phyloP scores from a whole-genome alignment of 2,329 filamentous ascomycete genomes.

The Pseudogymnoascus sp. region DNA sequence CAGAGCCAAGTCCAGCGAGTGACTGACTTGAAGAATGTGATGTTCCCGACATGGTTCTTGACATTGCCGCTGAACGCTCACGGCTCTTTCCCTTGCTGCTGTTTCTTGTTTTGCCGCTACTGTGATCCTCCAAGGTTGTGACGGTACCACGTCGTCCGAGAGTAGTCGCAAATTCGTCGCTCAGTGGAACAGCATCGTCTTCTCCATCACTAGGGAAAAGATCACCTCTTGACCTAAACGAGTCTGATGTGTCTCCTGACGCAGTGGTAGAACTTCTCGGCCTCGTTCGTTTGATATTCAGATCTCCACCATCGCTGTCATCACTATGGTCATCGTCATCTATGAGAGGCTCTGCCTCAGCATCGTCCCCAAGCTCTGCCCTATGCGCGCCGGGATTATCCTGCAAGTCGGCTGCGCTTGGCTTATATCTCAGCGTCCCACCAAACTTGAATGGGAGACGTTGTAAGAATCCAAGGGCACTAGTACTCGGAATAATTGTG shows the following conservation, averaged over 20 bases:
- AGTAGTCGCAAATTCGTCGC: slow-evolving; percentile 83
- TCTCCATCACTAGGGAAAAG: slow-evolving; percentile 79
- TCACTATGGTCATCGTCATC: slow-evolving; percentile 48
- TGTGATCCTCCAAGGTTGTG: slow-evolving; percentile 54
- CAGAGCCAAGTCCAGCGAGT: slow-evolving; percentile 16
- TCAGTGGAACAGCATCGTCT: slow-evolving; percentile 85
- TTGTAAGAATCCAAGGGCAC: slow-evolving; percentile 75
- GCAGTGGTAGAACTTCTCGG: slow-evolving; percentile 70
- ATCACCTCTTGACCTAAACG: slow-evolving; percentile 78
- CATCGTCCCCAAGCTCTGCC: slow-evolving; percentile 32
- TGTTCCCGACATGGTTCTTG: slow-evolving; percentile 47
- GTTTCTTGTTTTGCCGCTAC: slow-evolving; percentile 51
- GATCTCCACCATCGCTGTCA: slow-evolving; percentile 21
- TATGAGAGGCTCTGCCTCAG: slow-evolving; percentile 64
- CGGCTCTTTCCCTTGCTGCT: slow-evolving; percentile 52
- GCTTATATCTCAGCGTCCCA: slow-evolving; percentile 75
- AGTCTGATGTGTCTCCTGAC: slow-evolving; percentile 76
- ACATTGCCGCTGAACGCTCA: slow-evolving; percentile 30
- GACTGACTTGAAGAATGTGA: slow-evolving; percentile 23
- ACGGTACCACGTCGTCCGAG: slow-evolving; percentile 61
- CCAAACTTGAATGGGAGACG: slow-evolving; percentile 79
- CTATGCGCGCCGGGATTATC: slow-evolving; percentile 61
- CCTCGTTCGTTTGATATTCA: slow-evolving; percentile 32
- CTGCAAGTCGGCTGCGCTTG: slow-evolving; percentile 80
- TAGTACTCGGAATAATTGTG: slow-evolving; percentile 82